Evolutionary conservation across 2,329 filamentous ascomycete species (phyloP).

Genomic region (Onygenales sp.): DNA sequence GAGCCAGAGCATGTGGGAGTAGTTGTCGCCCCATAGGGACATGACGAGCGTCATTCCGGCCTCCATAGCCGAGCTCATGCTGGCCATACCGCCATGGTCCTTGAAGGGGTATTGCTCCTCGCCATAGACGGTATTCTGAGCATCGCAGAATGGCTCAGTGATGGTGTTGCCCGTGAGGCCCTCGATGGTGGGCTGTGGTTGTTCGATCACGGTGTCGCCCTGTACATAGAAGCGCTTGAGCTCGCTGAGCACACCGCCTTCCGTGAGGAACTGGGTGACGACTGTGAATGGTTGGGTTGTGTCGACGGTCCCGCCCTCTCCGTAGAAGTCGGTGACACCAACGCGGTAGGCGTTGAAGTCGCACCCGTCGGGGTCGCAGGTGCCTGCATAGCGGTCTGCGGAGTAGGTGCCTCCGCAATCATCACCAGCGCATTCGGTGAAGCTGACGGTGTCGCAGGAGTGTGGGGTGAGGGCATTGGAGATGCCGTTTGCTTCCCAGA

Average conservation of each 20-base stretch:
- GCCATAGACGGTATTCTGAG: constrained; percentile 42
- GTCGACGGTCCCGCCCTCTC: constrained; percentile 45
- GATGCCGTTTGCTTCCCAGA: constrained; percentile 56
- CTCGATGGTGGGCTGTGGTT: constrained; percentile 34
- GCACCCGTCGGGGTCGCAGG: constrained; percentile 56
- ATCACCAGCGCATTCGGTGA: constrained; percentile 28
- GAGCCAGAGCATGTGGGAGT: constrained; percentile 60
- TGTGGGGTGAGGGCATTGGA: constrained; percentile 53
- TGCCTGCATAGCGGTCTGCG: constrained; percentile 44
- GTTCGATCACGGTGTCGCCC: constrained; percentile 46
- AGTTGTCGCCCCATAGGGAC: constrained; percentile 49
- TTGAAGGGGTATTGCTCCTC: constrained; percentile 29
- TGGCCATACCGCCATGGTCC: constrained; percentile 42
- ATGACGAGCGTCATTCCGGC: constrained; percentile 52
- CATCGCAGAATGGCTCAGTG: constrained; percentile 45
- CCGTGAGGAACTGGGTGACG: constrained; percentile 51
- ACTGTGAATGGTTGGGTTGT: constrained; percentile 50
- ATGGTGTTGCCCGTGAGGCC: constrained; percentile 41
- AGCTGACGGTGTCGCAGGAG: constrained; percentile 42
- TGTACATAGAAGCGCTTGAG: constrained; percentile 54
- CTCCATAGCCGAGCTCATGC: constrained; percentile 43
- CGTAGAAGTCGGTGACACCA: constrained; percentile 52
- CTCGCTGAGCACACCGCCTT: constrained; percentile 35
- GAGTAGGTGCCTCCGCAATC: constrained; percentile 40
- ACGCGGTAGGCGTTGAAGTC: constrained; percentile 57